These are phyloP conservation scores for Pholiota molesta DNA, from an alignment of 768 basidiomycete genomes.

Conservation along the genomic window DNA sequence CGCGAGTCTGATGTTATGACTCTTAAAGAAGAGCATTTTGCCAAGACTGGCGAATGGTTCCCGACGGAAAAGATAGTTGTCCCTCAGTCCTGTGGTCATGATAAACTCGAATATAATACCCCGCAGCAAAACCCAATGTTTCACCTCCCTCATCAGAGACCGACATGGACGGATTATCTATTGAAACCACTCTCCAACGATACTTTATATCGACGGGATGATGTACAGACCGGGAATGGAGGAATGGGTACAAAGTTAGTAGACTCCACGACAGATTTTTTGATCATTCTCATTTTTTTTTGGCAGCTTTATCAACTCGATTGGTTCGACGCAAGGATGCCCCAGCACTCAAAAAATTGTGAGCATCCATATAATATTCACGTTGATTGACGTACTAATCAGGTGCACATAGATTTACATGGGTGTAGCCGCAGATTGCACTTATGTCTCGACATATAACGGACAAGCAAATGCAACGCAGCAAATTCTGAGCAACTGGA, in stretches of 20 bases:
- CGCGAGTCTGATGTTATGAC: conserved; percentile 71
- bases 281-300: conserved; percentile 11
- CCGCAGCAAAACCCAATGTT: conserved; percentile 55
- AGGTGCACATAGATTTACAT: conserved; percentile 55
- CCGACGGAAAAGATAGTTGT: conserved; percentile 20
- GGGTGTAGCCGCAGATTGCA: conserved; percentile 90
- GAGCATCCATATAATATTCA: conserved; percentile 24
- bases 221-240: conserved; percentile 56
- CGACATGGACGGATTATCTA: conserved; percentile 46
- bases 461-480: conserved; percentile 66
- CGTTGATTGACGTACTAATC: conserved; percentile 8
- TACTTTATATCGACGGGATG: conserved; percentile 49
- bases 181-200: conserved; percentile 38
- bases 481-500: conserved; percentile 80
- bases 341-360: conserved; percentile 73
- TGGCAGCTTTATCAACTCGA: conserved; percentile 64
- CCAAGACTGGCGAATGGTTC: conserved; percentile 27
- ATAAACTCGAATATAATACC: conserved; percentile 69
- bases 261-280: conserved; percentile 8
- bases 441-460: conserved; percentile 68
- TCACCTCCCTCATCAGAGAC: conserved; percentile 27
- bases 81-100: conserved; percentile 67
- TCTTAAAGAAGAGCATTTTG: conserved; percentile 47
- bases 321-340: conserved; percentile 74
- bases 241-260: conserved; percentile 59